A percentile compares a stretch with the other conserved stretches of the same genome.
phyloP scores from a whole-genome alignment of 768 basidiomycete species.

The Kwoniella sp. region DNA sequence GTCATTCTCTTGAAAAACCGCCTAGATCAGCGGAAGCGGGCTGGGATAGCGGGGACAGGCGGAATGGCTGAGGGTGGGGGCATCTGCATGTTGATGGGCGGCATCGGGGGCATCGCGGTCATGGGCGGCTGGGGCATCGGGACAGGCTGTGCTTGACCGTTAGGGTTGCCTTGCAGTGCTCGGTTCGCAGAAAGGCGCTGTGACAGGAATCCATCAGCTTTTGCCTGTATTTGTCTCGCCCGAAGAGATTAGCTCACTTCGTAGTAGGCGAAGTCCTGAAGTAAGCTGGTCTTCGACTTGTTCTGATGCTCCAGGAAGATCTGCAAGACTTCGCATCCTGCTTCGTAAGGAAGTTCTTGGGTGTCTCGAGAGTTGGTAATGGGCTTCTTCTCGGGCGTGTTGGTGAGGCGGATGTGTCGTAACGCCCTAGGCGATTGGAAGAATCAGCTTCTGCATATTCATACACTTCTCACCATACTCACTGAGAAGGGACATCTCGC shows the following conservation, averaged over 20 bases:
- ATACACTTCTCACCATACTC: slow-evolving; percentile 20
- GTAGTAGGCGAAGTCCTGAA: slow-evolving; percentile 68
- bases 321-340: slow-evolving; percentile 92
- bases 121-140: slow-evolving; percentile 9
- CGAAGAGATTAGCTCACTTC: slow-evolving; percentile 41
- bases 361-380: slow-evolving; percentile 98
- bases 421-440: slow-evolving; percentile 28
- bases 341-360: slow-evolving; percentile 92
- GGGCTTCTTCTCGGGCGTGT: slow-evolving; percentile 96
- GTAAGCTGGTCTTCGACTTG: slow-evolving; percentile 84
- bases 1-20: not conserved
- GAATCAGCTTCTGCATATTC: slow-evolving; percentile 10
- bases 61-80: slow-evolving; percentile 17
- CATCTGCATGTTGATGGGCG: slow-evolving; percentile 23
- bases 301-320: slow-evolving; percentile 82
- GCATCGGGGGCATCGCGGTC: slow-evolving; percentile 13
- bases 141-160: slow-evolving; percentile 9
- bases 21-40: slow-evolving; percentile 30
- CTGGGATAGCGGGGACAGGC: slow-evolving; percentile 34
- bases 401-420: slow-evolving; percentile 59
- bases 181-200: slow-evolving; percentile 29
- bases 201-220: not conserved
- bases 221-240: not conserved
- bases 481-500: slow-evolving; percentile 66
- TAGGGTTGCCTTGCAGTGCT: slow-evolving; percentile 9